phyloP scores from a whole-genome alignment of 1,284 basidiomycete genomes.

The Ceratobasidium sp. region DNA sequence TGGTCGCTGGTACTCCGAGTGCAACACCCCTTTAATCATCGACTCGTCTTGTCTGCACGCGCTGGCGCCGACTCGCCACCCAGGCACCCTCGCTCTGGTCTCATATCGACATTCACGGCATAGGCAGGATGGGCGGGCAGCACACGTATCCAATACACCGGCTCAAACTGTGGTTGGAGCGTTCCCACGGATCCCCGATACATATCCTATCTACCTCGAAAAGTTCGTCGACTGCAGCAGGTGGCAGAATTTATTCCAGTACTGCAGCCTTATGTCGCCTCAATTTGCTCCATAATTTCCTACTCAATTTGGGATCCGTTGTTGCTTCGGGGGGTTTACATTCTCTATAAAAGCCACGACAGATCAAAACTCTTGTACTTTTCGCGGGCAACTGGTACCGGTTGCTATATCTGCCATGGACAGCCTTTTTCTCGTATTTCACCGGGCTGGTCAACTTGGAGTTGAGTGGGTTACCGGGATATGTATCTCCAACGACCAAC shows the following conservation, averaged over 20 bases:
- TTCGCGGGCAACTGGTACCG: not conserved
- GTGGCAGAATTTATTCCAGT: not conserved
- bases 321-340: not conserved
- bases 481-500: not conserved
- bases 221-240: not conserved
- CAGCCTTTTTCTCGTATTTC: not conserved
- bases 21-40: not conserved
- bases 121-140: not conserved
- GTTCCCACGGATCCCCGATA: not conserved
- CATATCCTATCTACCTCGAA: not conserved
- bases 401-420: not conserved
- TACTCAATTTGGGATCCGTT: not conserved
- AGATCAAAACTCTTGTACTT: not conserved
- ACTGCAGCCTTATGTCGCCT: not conserved
- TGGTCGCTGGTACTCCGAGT: not conserved
- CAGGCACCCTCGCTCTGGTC: conserved; percentile 1
- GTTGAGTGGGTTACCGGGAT: not conserved
- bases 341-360: not conserved
- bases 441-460: not conserved
- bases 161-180: not conserved
- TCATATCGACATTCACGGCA: not conserved
- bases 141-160: not conserved
- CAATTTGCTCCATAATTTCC: not conserved
- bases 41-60: not conserved
- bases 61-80: not conserved